Evolutionary conservation across 2,329 filamentous ascomycete species (phyloP).

Genomic region (Tolypocladium inflatum): DNA sequence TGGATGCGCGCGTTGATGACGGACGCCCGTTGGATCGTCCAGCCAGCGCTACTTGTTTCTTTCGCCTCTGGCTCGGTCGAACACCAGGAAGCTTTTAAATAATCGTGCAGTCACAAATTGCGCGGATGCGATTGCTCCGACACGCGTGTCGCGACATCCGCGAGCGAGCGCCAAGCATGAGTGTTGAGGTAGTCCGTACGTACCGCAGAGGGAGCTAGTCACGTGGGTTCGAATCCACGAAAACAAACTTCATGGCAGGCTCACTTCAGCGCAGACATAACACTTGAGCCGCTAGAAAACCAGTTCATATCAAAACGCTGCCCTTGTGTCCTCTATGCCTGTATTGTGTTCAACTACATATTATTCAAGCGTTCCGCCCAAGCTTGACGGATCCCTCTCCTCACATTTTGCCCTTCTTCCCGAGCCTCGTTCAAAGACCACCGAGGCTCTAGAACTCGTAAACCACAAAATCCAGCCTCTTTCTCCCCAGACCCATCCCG

Average conservation of each 20-base stretch:
- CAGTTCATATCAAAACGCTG: conserved; percentile 1
- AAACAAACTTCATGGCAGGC: background rate
- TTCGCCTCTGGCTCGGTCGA: too few species aligned
- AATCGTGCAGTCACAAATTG: background rate
- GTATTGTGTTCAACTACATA: conserved; percentile 13
- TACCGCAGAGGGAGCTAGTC: background rate
- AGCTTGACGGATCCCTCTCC: conserved; percentile 4
- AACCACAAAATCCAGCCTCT: background rate
- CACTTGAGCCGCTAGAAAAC: background rate
- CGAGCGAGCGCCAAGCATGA: background rate
- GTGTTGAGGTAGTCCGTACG: background rate
- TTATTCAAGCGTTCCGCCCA: conserved; percentile 15
- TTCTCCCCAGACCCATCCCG: background rate
- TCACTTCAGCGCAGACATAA: background rate
- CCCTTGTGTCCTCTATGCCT: conserved; percentile 10
- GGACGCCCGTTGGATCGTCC: background rate
- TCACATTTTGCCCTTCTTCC: background rate
- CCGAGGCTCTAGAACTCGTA: background rate
- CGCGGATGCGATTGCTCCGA: background rate
- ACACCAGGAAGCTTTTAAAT: too few species aligned
- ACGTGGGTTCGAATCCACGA: background rate
- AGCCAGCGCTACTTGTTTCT: background rate
- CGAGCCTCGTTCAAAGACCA: background rate
- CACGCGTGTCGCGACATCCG: background rate
- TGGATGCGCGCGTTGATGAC: background rate